phyloP scores from a whole-genome alignment of 2,329 filamentous ascomycete genomes.

The Aspergillus pseudoglaucus region DNA sequence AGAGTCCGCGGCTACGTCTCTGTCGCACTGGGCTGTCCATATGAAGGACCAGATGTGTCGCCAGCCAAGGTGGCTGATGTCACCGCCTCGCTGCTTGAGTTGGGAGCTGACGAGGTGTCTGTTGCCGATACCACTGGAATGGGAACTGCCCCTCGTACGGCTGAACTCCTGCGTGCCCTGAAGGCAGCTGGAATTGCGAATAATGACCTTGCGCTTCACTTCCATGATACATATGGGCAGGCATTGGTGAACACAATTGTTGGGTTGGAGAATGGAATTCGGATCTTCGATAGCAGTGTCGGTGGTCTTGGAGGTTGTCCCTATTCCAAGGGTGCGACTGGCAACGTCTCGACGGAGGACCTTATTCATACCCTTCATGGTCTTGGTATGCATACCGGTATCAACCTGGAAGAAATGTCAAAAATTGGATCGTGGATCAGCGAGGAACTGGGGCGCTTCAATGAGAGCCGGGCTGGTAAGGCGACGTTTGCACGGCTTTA shows the following conservation, averaged over 20 bases:
- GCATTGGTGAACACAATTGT: conserved; percentile 59
- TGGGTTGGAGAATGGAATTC: conserved; percentile 55
- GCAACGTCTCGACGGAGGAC: conserved; percentile 60
- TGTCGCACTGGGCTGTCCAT: conserved; percentile 59
- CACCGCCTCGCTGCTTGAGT: conserved; percentile 54
- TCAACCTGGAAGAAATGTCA: conserved; percentile 50
- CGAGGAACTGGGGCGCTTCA: conserved; percentile 44
- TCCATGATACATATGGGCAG: conserved; percentile 62
- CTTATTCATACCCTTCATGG: conserved; percentile 55
- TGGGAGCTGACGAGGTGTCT: conserved; percentile 60
- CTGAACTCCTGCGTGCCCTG: conserved; percentile 52
- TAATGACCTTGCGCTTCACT: conserved; percentile 57
- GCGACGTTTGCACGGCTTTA: conserved; percentile 40
- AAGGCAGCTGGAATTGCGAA: conserved; percentile 54
- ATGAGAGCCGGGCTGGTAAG: conserved; percentile 50
- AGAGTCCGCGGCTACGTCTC: conserved; percentile 60
- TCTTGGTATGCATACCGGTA: conserved; percentile 54
- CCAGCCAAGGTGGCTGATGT: conserved; percentile 57
- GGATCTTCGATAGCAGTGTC: conserved; percentile 59
- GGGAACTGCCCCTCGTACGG: conserved; percentile 57
- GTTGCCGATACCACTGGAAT: conserved; percentile 63
- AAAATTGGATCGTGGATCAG: conserved; percentile 54
- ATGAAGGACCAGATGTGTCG: conserved; percentile 57
- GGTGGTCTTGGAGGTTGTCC: conserved; percentile 60
- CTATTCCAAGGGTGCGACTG: conserved; percentile 59